Percentiles rank a stretch among this genome's conserved stretches.
phyloP scores from a whole-genome alignment of 257 asterid species.

The Prunella vulgaris region DNA sequence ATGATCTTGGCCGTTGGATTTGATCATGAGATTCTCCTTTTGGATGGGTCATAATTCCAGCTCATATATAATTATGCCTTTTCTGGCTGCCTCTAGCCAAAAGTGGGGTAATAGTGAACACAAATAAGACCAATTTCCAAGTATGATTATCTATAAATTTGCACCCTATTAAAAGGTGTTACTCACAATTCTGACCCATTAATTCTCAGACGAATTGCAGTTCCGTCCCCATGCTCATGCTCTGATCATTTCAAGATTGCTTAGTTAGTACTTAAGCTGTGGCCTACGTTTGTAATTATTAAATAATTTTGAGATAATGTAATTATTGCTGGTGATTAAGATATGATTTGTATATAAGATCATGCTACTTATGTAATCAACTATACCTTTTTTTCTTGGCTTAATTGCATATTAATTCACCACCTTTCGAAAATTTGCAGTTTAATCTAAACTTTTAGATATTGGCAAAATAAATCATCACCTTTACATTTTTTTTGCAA shows the following conservation, averaged over 20 bases:
- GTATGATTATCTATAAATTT: not conserved
- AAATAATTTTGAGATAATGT: conserved; percentile 15
- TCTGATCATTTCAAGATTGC: conserved; percentile 10
- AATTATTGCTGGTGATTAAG: conserved; percentile 21
- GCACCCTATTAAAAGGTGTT: not conserved
- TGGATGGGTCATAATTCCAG: conserved; percentile 30
- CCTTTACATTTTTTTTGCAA: no score
- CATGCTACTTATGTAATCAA: not conserved
- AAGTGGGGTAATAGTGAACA: not conserved
- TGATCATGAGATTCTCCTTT: conserved; percentile 27
- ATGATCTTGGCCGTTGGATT: conserved; percentile 27
- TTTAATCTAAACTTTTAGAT: no score
- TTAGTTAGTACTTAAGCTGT: conserved; percentile 14
- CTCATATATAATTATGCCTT: conserved; percentile 26
- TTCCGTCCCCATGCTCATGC: not conserved
- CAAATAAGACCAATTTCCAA: conserved; percentile 12
- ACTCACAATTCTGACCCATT: conserved; percentile 8
- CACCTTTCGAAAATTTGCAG: no score
- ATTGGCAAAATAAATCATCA: no score
- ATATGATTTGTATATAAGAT: conserved; percentile 9
- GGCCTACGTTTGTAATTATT: conserved; percentile 17
- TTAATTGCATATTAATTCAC: no score
- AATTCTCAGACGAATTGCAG: not conserved
- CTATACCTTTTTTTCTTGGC: not conserved
- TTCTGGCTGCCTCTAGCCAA: not conserved